Conservation (phyloP, 2,329 filamentous ascomycete species). For the Scedosporium aurantiacum region DNA sequence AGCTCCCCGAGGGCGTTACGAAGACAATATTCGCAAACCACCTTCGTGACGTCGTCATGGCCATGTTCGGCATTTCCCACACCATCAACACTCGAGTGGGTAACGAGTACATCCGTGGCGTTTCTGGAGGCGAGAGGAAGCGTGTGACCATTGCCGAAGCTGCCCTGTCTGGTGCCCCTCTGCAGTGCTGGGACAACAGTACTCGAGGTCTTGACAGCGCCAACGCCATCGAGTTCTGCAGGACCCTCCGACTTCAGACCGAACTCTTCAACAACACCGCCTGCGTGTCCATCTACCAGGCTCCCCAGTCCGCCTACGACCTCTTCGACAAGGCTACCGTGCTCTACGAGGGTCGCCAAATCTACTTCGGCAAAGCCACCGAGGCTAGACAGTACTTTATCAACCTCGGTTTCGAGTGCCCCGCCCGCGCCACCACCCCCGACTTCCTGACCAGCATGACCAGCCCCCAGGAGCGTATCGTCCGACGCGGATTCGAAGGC, state of each 20-base stretch:
- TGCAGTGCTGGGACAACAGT: constrained; percentile 62
- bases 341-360: constrained; percentile 50
- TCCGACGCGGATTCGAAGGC: constrained; percentile 44
- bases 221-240: constrained; percentile 66
- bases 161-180: constrained; percentile 44
- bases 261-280: constrained; percentile 57
- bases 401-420: constrained; percentile 56
- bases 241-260: constrained; percentile 55
- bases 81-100: constrained; percentile 63
- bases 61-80: constrained; percentile 63
- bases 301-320: constrained; percentile 54
- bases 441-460: constrained; percentile 67
- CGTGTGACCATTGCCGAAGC: constrained; percentile 54
- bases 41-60: constrained; percentile 62
- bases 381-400: constrained; percentile 55
- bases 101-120: constrained; percentile 64
- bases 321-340: constrained; percentile 49
- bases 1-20: constrained; percentile 47
- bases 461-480: constrained; percentile 41
- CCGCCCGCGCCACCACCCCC: constrained; percentile 54
- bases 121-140: constrained; percentile 63
- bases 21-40: constrained; percentile 46
- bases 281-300: constrained; percentile 64
- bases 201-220: constrained; percentile 65
- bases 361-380: constrained; percentile 50